These are phyloP conservation scores for Aspergillus arachidicola DNA, from an alignment of 2,329 filamentous ascomycete species.

Conservation along the genomic window DNA sequence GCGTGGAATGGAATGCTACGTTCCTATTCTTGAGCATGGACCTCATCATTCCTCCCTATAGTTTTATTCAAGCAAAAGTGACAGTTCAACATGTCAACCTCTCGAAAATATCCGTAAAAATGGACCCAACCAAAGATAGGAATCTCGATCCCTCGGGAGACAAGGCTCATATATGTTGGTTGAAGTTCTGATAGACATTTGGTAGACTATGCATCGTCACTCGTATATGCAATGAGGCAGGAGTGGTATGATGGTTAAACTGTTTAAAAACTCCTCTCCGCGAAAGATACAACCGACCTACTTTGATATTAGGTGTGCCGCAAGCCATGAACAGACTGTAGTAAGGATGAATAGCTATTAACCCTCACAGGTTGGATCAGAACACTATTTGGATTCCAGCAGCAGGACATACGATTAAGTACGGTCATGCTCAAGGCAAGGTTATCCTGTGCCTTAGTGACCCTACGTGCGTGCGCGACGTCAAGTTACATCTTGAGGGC, in stretches of 20 bases:
- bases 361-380: not conserved
- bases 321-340: no score
- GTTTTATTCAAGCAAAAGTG: not conserved
- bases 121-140: no score
- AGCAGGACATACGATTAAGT: not conserved
- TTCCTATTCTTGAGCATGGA: not conserved
- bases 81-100: not conserved
- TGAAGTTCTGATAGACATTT: not conserved
- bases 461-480: not conserved
- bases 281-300: not conserved
- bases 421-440: not conserved
- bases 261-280: not conserved
- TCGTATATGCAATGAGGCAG: not conserved
- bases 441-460: not conserved
- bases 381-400: not conserved
- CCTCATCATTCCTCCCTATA: no score
- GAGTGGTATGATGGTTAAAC: not conserved
- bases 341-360: no score
- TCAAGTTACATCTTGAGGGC: not conserved
- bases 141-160: no score
- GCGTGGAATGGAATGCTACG: not conserved
- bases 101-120: not conserved
- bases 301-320: not conserved
- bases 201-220: not conserved
- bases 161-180: not conserved